Conservation (phyloP, 257 asterid species). For the Cordia subcordata region DNA sequence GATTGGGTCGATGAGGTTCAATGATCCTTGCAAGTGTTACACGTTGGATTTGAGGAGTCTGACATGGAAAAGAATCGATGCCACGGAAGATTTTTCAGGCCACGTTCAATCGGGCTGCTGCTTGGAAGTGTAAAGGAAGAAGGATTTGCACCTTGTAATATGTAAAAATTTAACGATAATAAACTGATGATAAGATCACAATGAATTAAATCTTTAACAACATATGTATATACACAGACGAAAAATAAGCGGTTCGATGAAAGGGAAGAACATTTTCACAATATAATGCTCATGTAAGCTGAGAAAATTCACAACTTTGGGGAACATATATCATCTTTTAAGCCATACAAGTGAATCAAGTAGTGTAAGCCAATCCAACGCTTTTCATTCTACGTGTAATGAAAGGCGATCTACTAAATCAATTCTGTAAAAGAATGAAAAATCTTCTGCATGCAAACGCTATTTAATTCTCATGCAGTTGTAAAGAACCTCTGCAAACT, state of each 20-base stretch:
- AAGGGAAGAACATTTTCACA: too few relatives aligned
- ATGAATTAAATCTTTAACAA: neutral
- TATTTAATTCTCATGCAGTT: constrained; percentile 80
- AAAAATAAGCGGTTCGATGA: too few relatives aligned
- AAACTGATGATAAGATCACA: neutral
- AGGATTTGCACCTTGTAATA: neutral
- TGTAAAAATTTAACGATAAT: neutral
- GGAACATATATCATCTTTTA: too few relatives aligned
- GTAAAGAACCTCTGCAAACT: constrained; percentile 83
- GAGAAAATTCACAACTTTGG: too few relatives aligned
- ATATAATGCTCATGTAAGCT: too few relatives aligned
- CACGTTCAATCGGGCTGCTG: constrained; percentile 73
- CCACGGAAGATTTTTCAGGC: constrained; percentile 40
- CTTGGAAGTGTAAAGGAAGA: constrained; percentile 38
- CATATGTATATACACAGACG: too few relatives aligned
- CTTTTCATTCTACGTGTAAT: neutral
- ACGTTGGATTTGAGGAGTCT: constrained; percentile 36
- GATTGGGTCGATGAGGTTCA: constrained; percentile 39
- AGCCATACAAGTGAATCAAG: neutral
- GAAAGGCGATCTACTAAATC: neutral
- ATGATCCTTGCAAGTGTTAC: constrained; percentile 31
- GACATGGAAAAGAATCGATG: constrained; percentile 46
- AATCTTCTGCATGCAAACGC: constrained; percentile 7
- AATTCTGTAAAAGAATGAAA: constrained; percentile 20
- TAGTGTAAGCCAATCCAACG: neutral